Evolutionary conservation across 495 filamentous ascomycete genomes (phyloP), one percentile per base, ranked within the genome.

Genomic region (Hypoxylon rickii): DNA sequence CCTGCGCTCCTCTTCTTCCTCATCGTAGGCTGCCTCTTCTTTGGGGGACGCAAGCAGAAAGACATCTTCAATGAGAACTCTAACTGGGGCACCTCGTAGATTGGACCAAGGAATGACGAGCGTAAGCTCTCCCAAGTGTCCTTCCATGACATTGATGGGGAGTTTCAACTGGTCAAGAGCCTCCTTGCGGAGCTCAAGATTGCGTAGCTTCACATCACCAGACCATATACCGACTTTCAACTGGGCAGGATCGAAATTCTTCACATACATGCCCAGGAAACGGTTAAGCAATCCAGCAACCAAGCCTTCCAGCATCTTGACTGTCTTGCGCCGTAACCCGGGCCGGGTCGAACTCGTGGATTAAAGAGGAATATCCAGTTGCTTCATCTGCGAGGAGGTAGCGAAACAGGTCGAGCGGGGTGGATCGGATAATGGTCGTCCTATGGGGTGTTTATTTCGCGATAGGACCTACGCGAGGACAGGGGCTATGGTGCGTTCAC

Each of bases 191-290:
- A 98, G 81, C 72, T 98, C 90, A 32, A 98, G 86, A 57, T 97
- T 86, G 29, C 85, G 85, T 20, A 98, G 81, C 72, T 92, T 92
- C 66, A 97, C 93, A 75, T 98, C 93, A 47, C 95, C 95, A 5
- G 88, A 93, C 94, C 93, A 98, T 59, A 97, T 97, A 48, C 94
- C 94, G 50, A 97, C 90, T 67, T 97, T 97, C 40, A 98, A 82
- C 76, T 98, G 94, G 60, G 86, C 89, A 15, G 92, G 87, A 70
- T 98, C 93, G 68, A 98, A 97, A 72, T 98, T 98, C 79, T 94
- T 92, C 69, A 98, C 91, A 76, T 97, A 97, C 85, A 97, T 96
- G 77, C 95, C 95, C 84, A 98, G 74, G 75, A 97, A 96, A 74
- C 95, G 89, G 76, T 98, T 98, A 65, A 98, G 86, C 76, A 98